Base-by-base conservation (phyloP, 1,139 yeast genomes). In the Candida anutae region DNA sequence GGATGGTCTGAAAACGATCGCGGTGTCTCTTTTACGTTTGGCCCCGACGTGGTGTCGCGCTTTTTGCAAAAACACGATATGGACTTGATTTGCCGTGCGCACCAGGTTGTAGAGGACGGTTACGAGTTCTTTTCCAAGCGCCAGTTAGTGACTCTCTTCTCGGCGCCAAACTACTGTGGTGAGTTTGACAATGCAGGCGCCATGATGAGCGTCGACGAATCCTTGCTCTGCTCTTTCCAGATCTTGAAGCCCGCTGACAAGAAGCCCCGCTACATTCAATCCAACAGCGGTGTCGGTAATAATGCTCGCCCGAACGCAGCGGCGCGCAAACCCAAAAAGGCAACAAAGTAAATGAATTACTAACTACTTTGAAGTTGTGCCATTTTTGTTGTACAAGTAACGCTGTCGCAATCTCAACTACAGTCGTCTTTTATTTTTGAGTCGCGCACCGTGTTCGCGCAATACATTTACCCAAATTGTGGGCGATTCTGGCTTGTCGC, bases 1-100 rank as follows among this genome's bases (percentile, higher is more conserved):
- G 97, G 96, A 11, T 90, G 97, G 97, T 80, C 93, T 39, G 97
- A 90, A 61, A 90, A 90, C 56, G 97, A 90, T 60, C 80, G 97
- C 60, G 97, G 97, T 50, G 96, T 90, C 32, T 85, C 95, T 10
- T 90, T 85, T 58, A 87, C 96, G 13, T 90, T 90, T 62, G 97
- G 97, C 11, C 96, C 96, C 9, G 97, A 87, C 54, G 96, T 87
- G 32, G 96, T 88, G 33, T 81, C 94, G 36, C 70, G 96, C 55
- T 88, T 88, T 55, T 64, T 88, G 54, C 95, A 87, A 55, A 88
- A 85, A 51, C 96, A 87, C 57, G 97, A 87, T 53, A 82, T 90
- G 88, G 97, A 90, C 57, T 74, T 90, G 49, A 85, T 90, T 50
- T 88, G 97, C 64, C 75, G 98, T 54, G 97, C 97, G 26, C 98